A percentile compares a stretch with the other conserved stretches of the same genome.
phyloP scores from a whole-genome alignment of 139 green algal genomes.

The Pleodorina starrii region DNA sequence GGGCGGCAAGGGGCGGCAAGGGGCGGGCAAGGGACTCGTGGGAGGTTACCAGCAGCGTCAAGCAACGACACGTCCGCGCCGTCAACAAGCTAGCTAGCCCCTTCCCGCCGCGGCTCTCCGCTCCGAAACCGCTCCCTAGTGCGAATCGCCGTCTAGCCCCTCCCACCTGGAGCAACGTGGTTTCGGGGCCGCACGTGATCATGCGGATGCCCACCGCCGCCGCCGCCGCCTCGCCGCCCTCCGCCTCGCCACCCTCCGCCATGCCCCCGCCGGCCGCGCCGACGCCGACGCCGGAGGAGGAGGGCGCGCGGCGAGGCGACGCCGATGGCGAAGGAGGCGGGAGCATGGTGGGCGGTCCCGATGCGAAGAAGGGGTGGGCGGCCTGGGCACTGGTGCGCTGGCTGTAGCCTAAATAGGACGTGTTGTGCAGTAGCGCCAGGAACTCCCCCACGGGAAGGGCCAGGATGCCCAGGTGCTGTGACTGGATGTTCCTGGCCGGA shows the following conservation, averaged over 20 bases:
- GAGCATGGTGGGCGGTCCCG: neutral
- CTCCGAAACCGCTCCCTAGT: neutral
- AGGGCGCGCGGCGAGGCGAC: neutral
- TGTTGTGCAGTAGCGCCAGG: constrained; percentile 81
- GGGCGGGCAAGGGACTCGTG: neutral
- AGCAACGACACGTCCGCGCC: neutral
- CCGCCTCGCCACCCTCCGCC: neutral
- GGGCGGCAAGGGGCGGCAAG: neutral
- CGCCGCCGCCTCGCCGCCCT: neutral
- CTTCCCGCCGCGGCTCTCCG: neutral
- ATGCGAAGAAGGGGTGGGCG: constrained; percentile 60
- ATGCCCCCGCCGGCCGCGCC: neutral
- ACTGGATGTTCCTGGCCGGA: constrained; percentile 69
- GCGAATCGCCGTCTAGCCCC: neutral
- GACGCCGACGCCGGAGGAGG: neutral
- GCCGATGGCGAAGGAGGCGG: neutral
- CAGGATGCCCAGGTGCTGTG: constrained; percentile 81
- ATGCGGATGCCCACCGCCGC: constrained; percentile 41
- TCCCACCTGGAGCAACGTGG: constrained; percentile 46
- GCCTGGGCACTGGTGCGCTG: constrained; percentile 37
- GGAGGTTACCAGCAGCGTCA: neutral
- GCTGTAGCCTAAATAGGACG: constrained; percentile 77
- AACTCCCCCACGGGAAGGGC: constrained; percentile 90
- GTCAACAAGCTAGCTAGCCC: too few species aligned
- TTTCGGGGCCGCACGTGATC: constrained; percentile 45